Evolutionary conservation across 768 basidiomycete species (phyloP).

Genomic region (Boletus reticuloceps): DNA sequence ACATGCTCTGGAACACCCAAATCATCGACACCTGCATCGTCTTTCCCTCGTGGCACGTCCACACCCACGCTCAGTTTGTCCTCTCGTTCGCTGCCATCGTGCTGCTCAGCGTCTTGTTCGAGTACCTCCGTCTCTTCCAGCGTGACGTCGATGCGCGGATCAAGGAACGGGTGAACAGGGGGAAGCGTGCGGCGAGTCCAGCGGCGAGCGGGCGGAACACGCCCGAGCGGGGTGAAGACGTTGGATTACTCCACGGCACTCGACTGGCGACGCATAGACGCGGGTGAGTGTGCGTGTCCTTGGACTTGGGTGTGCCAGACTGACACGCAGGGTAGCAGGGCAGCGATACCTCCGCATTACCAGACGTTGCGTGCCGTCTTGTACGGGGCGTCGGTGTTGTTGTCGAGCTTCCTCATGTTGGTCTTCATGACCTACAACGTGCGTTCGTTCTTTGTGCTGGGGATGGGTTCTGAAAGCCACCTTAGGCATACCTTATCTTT

Average conservation of each 20-base stretch:
- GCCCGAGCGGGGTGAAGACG: constrained; percentile 49
- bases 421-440: constrained; percentile 98
- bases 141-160: constrained; percentile 57
- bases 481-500: constrained; percentile 79
- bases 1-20: constrained; percentile 89
- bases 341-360: constrained; percentile 21
- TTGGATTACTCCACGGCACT: constrained; percentile 49
- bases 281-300: constrained; percentile 36
- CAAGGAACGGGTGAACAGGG: constrained; percentile 44
- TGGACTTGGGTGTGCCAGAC: too few relatives aligned
- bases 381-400: constrained; percentile 73
- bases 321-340: background rate
- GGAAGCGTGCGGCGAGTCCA: constrained; percentile 45
- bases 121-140: constrained; percentile 71
- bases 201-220: constrained; percentile 37
- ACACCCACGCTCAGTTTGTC: constrained; percentile 51
- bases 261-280: constrained; percentile 29
- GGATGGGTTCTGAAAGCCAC: background rate
- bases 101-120: constrained; percentile 69
- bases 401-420: constrained; percentile 91
- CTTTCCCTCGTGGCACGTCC: constrained; percentile 77
- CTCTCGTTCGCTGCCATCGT: constrained; percentile 66
- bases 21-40: constrained; percentile 80
- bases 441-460: constrained; percentile 26
- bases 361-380: constrained; percentile 61